Conservation (phyloP, 352 stramenopile species). For the Phytophthora cactorum region DNA sequence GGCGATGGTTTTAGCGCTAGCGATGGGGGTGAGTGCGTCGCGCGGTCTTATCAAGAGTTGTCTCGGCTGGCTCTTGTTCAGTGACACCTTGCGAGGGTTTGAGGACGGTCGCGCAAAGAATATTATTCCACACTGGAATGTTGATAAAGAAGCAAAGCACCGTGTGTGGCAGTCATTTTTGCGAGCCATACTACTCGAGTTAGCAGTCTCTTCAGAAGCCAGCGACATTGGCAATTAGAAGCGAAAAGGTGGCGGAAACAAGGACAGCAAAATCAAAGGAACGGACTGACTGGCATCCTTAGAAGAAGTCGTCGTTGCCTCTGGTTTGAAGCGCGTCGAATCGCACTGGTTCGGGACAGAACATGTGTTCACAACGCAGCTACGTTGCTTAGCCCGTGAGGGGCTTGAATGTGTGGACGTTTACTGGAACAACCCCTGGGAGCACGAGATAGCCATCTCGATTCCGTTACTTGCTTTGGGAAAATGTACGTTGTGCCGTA, state of each 20-base stretch:
- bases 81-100: neutral
- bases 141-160: constrained; percentile 1
- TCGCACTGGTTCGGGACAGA: neutral
- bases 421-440: constrained; percentile 1
- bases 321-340: neutral
- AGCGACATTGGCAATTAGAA: neutral
- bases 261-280: neutral
- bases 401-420: neutral
- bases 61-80: neutral
- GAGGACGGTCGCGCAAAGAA: neutral
- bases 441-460: neutral
- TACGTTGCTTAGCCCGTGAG: neutral
- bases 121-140: neutral
- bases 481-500: constrained; percentile 2
- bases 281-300: neutral
- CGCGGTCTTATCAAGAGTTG: neutral
- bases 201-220: neutral
- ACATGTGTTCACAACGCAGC: neutral
- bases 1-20: neutral
- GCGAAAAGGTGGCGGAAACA: neutral
- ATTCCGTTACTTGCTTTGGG: neutral
- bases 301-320: neutral
- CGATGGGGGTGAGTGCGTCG: neutral
- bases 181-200: neutral
- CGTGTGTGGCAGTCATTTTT: constrained; percentile 1